phyloP scores from a whole-genome alignment of 768 basidiomycete genomes.

The Hygrophorus pudorinus region DNA sequence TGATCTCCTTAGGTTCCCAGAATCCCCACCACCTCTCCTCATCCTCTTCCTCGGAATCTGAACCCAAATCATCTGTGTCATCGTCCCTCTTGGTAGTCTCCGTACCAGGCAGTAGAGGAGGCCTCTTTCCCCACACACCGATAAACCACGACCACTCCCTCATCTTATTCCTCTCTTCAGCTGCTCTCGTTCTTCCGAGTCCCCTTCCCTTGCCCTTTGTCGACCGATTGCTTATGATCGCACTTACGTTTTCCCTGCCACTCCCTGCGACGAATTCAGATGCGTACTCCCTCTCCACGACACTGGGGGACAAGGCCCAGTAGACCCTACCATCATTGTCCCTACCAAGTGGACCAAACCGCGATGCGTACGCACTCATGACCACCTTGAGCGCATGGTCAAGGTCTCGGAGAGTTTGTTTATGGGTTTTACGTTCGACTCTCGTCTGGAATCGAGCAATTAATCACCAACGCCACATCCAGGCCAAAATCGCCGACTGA shows the following conservation, averaged over 20 bases:
- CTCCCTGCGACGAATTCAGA: conserved; percentile 22
- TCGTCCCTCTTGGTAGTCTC: conserved; percentile 10
- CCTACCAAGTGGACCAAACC: conserved; percentile 53
- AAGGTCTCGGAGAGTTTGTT: conserved; percentile 18
- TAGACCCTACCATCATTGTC: conserved; percentile 61
- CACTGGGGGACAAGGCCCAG: conserved; percentile 54
- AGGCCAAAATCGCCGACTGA: conserved; percentile 8
- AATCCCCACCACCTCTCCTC: conserved; percentile 71
- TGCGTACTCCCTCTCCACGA: conserved; percentile 45
- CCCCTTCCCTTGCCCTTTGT: conserved; percentile 34
- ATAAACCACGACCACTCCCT: conserved; percentile 70
- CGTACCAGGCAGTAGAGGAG: conserved; percentile 17
- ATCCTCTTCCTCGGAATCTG: conserved; percentile 26
- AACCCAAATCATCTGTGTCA: conserved; percentile 17
- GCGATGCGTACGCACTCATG: conserved; percentile 33
- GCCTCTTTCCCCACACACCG: conserved; percentile 60
- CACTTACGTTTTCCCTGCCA: conserved; percentile 2
- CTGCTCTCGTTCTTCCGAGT: conserved; percentile 28
- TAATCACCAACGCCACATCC: neutral
- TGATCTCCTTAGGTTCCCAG: conserved; percentile 53
- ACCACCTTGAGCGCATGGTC: conserved; percentile 49
- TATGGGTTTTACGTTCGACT: conserved; percentile 33
- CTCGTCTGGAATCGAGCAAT: conserved; percentile 26
- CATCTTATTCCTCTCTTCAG: conserved; percentile 42
- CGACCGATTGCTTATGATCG: conserved; percentile 21